These are phyloP conservation scores for Penicillium aurantiogriseum DNA, from an alignment of 2,329 filamentous ascomycete species.

Conservation along the genomic window DNA sequence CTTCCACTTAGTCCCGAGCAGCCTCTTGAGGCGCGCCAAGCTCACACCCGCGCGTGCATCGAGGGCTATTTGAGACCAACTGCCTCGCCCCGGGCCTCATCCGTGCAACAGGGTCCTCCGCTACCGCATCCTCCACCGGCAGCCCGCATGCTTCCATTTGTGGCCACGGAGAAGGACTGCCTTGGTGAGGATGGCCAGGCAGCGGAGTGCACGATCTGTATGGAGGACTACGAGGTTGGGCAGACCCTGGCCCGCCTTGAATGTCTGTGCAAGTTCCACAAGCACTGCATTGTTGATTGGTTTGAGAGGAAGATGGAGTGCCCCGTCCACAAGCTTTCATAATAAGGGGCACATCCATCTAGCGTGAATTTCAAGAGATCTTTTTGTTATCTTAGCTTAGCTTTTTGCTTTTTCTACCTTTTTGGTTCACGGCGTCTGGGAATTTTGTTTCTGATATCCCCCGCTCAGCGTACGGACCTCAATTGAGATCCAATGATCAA, in stretches of 20 bases:
- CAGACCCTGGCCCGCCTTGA: constrained; percentile 60
- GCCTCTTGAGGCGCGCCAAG: constrained; percentile 44
- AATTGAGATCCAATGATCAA: not conserved
- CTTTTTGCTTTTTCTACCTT: not conserved
- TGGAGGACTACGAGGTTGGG: constrained; percentile 63
- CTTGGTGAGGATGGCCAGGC: constrained; percentile 51
- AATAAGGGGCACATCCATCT: not conserved
- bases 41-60: constrained; percentile 48
- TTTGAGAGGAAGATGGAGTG: constrained; percentile 59
- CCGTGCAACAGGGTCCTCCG: constrained; percentile 18
- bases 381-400: not conserved
- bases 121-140: constrained; percentile 24
- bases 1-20: constrained; percentile 40
- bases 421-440: constrained; percentile 4
- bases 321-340: constrained; percentile 56
- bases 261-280: constrained; percentile 65
- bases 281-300: constrained; percentile 60
- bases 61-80: constrained; percentile 32
- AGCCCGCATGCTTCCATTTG: constrained; percentile 48
- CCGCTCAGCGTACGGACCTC: not conserved
- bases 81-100: constrained; percentile 16
- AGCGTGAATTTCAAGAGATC: constrained; percentile 10
- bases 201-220: constrained; percentile 63
- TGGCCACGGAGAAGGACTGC: constrained; percentile 64
- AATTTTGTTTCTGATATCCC: constrained; percentile 11